phyloP scores from a whole-genome alignment of 345 rosid genomes.

The Arabis hirsuta region DNA sequence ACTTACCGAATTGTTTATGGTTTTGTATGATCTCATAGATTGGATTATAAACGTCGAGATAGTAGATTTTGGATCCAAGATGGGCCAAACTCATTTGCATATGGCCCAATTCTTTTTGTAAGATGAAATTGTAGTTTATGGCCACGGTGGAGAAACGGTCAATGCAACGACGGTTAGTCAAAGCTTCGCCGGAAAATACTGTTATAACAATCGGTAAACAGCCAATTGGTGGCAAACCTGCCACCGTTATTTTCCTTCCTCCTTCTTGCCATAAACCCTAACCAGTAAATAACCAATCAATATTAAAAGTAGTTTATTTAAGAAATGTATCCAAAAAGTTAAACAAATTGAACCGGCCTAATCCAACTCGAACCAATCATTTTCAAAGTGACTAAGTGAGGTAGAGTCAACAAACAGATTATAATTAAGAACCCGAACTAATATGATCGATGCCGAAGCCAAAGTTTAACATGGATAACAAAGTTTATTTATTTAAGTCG shows the following conservation, averaged over 20 bases:
- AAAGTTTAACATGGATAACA: neutral
- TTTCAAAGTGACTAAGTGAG: neutral
- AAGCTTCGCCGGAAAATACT: conserved; percentile 47
- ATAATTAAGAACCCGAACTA: neutral
- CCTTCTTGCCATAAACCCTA: conserved; percentile 70
- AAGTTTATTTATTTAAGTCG: too few species aligned
- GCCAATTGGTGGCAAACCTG: conserved; percentile 75
- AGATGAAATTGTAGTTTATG: conserved; percentile 52
- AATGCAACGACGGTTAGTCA: conserved; percentile 57
- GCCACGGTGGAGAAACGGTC: conserved; percentile 55
- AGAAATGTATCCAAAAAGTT: neutral
- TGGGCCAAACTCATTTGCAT: conserved; percentile 45
- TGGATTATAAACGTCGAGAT: conserved; percentile 55
- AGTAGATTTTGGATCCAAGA: conserved; percentile 47
- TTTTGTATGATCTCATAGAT: conserved; percentile 53
- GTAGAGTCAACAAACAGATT: neutral
- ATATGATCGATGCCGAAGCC: neutral
- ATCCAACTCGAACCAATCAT: neutral
- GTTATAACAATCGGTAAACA: conserved; percentile 81
- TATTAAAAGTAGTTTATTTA: neutral
- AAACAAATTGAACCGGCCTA: neutral
- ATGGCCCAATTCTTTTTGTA: conserved; percentile 53
- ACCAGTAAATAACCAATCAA: conserved; percentile 10
- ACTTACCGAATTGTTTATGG: conserved; percentile 49
- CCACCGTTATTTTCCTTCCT: conserved; percentile 53